A percentile compares a stretch with the other conserved stretches of the same genome.
phyloP scores from a whole-genome alignment of 2,329 filamentous ascomycete genomes.

The Apiospora kogelbergensis region DNA sequence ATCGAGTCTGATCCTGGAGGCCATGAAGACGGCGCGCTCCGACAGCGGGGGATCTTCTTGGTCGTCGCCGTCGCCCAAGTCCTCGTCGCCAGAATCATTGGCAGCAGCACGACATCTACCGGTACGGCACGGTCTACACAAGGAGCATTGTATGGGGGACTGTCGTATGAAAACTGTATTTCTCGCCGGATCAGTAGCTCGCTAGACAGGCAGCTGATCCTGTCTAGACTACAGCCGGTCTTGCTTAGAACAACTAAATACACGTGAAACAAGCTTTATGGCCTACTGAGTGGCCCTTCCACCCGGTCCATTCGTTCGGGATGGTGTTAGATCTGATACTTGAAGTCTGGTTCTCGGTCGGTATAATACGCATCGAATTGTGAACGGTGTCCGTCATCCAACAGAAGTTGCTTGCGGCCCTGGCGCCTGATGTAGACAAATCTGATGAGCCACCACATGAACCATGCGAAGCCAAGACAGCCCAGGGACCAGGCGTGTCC shows the following conservation, averaged over 20 bases:
- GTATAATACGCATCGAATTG: slow-evolving; percentile 43
- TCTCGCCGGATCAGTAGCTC: background rate
- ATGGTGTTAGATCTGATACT: slow-evolving; percentile 41
- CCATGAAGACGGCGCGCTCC: background rate
- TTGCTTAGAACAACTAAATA: background rate
- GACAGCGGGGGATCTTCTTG: background rate
- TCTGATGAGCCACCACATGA: slow-evolving; percentile 36
- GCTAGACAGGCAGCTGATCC: background rate
- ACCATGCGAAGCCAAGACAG: slow-evolving; percentile 34
- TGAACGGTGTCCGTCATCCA: slow-evolving; percentile 41
- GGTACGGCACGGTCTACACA: background rate
- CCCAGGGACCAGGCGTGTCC: slow-evolving; percentile 38
- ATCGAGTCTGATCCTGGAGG: background rate
- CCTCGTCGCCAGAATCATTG: background rate
- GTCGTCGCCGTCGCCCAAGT: background rate
- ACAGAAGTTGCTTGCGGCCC: slow-evolving; percentile 28
- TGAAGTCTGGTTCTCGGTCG: slow-evolving; percentile 50
- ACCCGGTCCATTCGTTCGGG: background rate
- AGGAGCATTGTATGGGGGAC: background rate
- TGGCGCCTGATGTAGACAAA: slow-evolving; percentile 32
- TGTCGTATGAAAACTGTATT: background rate
- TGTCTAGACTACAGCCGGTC: background rate
- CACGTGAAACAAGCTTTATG: no score
- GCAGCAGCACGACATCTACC: background rate
- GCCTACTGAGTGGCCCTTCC: no score